Base-by-base conservation (phyloP, 2,329 filamentous ascomycete species). In the Colletotrichum ledebouriae region DNA sequence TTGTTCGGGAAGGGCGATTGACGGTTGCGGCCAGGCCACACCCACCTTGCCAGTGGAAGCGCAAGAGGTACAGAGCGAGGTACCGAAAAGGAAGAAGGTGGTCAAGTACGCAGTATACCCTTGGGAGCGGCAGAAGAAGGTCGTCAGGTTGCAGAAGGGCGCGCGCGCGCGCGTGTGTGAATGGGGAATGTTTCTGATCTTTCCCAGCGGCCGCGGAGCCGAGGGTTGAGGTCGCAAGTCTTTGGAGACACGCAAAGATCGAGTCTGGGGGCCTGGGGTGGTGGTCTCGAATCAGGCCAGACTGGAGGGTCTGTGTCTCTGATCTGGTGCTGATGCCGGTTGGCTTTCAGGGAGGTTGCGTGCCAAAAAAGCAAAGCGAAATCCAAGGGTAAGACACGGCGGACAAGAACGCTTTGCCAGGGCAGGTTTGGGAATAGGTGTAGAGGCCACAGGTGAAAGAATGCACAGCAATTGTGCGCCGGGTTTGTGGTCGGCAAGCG, bases 1-100 rank as follows among this genome's bases (percentile, higher is more conserved):
- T 55, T 68, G 53, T 46, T 65, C 55, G 60, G 65, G 49, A 55
- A 64, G 60, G 39, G 55, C 55, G 55, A 59, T 49, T 65, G 59
- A 68, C 47, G 65, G 61, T 68, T 68, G 61, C 65, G 65, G 53
- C 65, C 65, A 68, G 65, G 44, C 61, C 61, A 65, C 46, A 47
- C 46, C 39, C 46, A 46, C 59, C 33, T 52, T 37, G 33, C 15
- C n/a, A 29, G 29, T 52, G 29, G 49, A 22, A 20, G 49, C 33
- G 29, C 49, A 33, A 37, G 22, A 50, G 47, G 47, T 50, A 50
- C 34, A 41, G 53, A 41, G 34, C 34, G 37, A 29, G 39, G 55
- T 39, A 46, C 39, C 44, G 11, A 22, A 47, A 22, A 25, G 25
- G 25, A 25, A 25, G 12, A 3, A 49, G 22, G 46, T 13, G 22